A percentile compares a stretch with the other conserved stretches of the same genome.
These are phyloP conservation scores for Bonia amplexicaulis DNA, from an alignment of 176 grass and related monocot genomes.

Conservation along the genomic window DNA sequence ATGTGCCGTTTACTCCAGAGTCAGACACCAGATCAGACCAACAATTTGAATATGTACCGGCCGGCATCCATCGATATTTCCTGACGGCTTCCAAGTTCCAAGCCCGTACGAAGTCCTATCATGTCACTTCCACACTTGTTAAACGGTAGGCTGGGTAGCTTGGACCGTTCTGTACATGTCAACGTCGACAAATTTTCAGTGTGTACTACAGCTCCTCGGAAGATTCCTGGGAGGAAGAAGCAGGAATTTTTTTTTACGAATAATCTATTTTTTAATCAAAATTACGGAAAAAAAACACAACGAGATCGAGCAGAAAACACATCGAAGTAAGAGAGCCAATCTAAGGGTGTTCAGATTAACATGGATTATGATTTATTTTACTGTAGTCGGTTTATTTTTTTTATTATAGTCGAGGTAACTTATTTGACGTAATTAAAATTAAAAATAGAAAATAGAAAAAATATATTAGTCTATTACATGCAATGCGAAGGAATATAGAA, in stretches of 20 bases:
- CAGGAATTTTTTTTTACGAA: too few species aligned
- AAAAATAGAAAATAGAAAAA: too few species aligned
- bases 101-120: neutral
- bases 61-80: neutral
- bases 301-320: neutral
- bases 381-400: too few species aligned
- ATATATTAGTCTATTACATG: fast-evolving
- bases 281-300: too few species aligned
- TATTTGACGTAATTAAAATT: too few species aligned
- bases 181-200: neutral
- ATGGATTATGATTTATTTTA: too few species aligned
- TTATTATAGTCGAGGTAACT: too few species aligned
- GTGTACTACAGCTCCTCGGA: neutral
- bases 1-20: neutral
- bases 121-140: neutral
- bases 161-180: neutral
- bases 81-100: neutral
- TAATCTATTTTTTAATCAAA: too few species aligned
- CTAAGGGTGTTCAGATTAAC: too few species aligned
- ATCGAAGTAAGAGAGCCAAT: neutral
- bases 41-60: neutral
- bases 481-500: too few species aligned
- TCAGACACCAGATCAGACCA: neutral
- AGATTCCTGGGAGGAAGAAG: slow-evolving; percentile 9
- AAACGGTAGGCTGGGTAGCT: neutral